Conservation (phyloP, 768 basidiomycete species). For the Suillus placidus region DNA sequence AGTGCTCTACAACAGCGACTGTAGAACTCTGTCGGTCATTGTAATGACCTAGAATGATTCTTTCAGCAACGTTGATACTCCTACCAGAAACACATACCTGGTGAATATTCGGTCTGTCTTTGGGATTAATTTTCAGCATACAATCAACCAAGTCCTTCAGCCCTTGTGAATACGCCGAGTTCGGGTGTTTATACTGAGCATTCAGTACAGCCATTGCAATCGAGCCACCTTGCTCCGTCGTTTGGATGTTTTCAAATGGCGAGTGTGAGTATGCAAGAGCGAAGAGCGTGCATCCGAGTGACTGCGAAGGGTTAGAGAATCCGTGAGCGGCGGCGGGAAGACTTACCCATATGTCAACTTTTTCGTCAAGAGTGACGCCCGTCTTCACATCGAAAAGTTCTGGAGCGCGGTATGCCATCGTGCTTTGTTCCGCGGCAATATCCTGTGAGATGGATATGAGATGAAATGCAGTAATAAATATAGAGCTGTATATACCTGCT, state of each 20-base stretch:
- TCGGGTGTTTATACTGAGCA: conserved; percentile 90
- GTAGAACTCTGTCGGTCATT: conserved; percentile 64
- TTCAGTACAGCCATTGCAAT: conserved; percentile 98
- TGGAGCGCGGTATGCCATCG: conserved; percentile 98
- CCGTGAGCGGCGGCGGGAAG: background rate
- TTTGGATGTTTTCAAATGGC: conserved; percentile 92
- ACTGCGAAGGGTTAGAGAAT: conserved; percentile 49
- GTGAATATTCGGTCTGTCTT: conserved; percentile 83
- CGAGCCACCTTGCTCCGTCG: conserved; percentile 92
- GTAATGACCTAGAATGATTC: conserved; percentile 56
- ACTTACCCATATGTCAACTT: conserved; percentile 94
- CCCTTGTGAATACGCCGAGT: conserved; percentile 83
- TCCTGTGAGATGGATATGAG: conserved; percentile 52
- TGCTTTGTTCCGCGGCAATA: conserved; percentile 95
- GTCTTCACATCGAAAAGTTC: conserved; percentile 98
- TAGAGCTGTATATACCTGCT: conserved; percentile 62
- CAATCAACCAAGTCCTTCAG: conserved; percentile 79
- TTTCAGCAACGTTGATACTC: conserved; percentile 9
- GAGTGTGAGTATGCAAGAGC: conserved; percentile 95
- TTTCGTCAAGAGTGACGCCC: conserved; percentile 83
- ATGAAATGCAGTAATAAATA: conserved; percentile 3
- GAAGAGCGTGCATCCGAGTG: conserved; percentile 92
- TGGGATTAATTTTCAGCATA: conserved; percentile 83
- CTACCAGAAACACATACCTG: conserved; percentile 49
- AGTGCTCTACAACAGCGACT: conserved; percentile 50